Base-by-base conservation (phyloP, 495 filamentous ascomycete genomes). In the Oidiodendron maius region DNA sequence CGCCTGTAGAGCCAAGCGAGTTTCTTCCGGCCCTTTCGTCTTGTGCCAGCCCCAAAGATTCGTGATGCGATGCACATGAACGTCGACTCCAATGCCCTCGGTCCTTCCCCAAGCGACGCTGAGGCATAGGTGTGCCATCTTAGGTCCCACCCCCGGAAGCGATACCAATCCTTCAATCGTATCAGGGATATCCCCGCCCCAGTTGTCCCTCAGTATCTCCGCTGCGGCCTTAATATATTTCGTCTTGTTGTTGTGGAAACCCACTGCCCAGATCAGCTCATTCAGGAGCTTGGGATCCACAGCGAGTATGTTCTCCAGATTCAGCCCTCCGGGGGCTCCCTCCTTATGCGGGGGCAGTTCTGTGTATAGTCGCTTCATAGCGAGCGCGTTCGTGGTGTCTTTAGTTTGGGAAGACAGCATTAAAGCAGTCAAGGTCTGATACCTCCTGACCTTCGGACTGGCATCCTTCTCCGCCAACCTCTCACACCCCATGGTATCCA, bases 331-430 rank as follows among this genome's bases (percentile, higher is more conserved):
- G 2, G 64, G 51, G 4, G 57, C 64, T 15, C 59, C 61, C 11
- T 62, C 47, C 4, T 57, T 55, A 42, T 67, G 63, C 12, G 71
- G 65, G 53, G 76, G 82, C 30, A 97, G 79, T 42, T 88, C 79
- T 1, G 76, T 82, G 50, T 91, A 83, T 45, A 98, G 67, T 3
- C 82, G 76, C 46, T 70, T 70, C 83, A 98, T 95, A 9, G 88
- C 90, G 11, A 81, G 78, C 0, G 91, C 87, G 15, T 84, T 98
- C 36, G 91, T 86, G 0, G 91, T 95, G 66, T 98, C 93, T 61
- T 96, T 96, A 2, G 93, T 98, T 62, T 98, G 93, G 11, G 81
- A 86, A 3, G 86, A 91, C n/a, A 99, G 80, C 94, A 99, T 97
- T 44, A 99, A 70, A 2, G 91, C 81, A 22, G 94, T 78, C 22